These are phyloP conservation scores for Suhomyces yuchorum DNA, from an alignment of 1,139 yeast species.

Conservation along the genomic window DNA sequence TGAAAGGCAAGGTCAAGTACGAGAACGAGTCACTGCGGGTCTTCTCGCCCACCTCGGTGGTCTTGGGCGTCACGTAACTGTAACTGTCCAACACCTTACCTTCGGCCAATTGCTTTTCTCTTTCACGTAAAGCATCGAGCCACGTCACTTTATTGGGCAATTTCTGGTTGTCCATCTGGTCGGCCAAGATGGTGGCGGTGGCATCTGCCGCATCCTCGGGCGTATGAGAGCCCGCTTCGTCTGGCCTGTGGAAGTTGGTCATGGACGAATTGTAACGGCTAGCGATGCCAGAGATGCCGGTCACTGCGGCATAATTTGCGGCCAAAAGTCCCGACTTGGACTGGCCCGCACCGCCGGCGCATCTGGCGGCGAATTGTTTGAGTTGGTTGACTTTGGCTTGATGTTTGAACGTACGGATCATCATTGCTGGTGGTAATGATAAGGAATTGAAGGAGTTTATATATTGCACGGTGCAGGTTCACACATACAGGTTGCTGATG, in stretches of 20 bases:
- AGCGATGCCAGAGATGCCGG: not conserved
- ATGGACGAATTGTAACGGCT: conserved; percentile 13
- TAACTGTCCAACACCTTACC: conserved; percentile 73
- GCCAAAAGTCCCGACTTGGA: not conserved
- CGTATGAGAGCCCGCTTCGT: conserved; percentile 39
- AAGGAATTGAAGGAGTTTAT: conserved; percentile 1
- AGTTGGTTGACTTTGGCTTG: not conserved
- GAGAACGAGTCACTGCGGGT: conserved; percentile 78
- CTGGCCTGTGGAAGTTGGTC: conserved; percentile 37
- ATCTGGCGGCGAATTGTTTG: not conserved
- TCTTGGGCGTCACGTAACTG: conserved; percentile 70
- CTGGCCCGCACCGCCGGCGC: not conserved
- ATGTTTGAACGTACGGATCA: conserved; percentile 1
- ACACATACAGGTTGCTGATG: not conserved
- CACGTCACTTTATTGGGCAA: conserved; percentile 69
- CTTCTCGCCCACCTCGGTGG: conserved; percentile 70
- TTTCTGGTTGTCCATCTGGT: conserved; percentile 39
- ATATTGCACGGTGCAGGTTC: not conserved
- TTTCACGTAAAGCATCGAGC: conserved; percentile 79
- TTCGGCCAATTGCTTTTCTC: conserved; percentile 66
- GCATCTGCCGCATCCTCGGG: conserved; percentile 71
- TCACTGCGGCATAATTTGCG: not conserved
- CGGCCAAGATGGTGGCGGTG: conserved; percentile 63
- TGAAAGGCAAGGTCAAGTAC: conserved; percentile 74
- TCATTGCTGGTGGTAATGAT: conserved; percentile 1